Base-by-base conservation (phyloP, 2,329 filamentous ascomycete genomes). In the Claviceps spartinae region DNA sequence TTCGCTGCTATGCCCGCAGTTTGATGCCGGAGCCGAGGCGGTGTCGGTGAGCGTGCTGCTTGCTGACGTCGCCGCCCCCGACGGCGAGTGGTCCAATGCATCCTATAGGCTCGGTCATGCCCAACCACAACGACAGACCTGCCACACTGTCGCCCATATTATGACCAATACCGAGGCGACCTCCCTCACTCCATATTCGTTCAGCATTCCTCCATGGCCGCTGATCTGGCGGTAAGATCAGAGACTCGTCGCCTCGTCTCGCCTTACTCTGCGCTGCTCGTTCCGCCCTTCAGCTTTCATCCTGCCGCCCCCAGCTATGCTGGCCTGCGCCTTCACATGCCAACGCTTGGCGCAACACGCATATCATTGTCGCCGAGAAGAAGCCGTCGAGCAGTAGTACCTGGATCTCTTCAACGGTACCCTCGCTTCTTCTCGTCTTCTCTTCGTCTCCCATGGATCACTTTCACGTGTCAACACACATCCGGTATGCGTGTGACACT, bases 131-230 rank as follows among this genome's bases (percentile, higher is more conserved):
- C 40, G n/a, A 26, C 40, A 18, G 30, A 36, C 14, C 46, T 18
- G 18, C 18, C 47, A 30, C 20, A n/a, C 44, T 26, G 30, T 37
- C 34, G 16, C 34, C 37, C 36, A 48, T 5, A 48, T 5, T 36
- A 16, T 18, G 30, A 42, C 51, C 51, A 49, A 43, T 52, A 40
- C 51, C 51, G 47, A 52, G 47, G 47, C 51, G 41, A 42, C 42
- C 44, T 42, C 47, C n/a, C 41, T 13, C 40, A 34, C 30, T 26
- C 45, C 34, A 3, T 24, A 9, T 22, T 16, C 8, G 37, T 38
- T 6, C 4, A 7, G 13, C 13, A 38, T 13, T 38, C 13, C 37
- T 16, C 11, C 13, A 14, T 14, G 4, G 3, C 37, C 4, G 16
- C 37, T n/a, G 37, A 37, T 47, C 44, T 36, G 37, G 44, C 45